A percentile compares a stretch with the other conserved stretches of the same genome.
These are phyloP conservation scores for Phaffia tasmanica DNA, from an alignment of 768 basidiomycete species.

Conservation along the genomic window DNA sequence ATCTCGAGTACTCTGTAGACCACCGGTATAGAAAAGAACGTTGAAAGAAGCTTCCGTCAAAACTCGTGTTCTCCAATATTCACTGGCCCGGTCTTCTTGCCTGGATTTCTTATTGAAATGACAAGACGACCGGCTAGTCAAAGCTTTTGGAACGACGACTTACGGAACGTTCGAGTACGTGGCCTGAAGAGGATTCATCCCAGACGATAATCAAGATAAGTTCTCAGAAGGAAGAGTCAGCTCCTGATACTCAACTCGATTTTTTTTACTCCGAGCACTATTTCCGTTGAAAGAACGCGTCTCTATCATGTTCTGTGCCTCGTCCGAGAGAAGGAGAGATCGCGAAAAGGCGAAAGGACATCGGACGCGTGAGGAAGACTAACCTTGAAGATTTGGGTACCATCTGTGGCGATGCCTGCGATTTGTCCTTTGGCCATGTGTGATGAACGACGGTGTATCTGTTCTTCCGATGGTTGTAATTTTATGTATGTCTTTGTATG, in stretches of 20 bases:
- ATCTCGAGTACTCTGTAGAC: conserved; percentile 10
- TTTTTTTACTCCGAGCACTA: too few relatives aligned
- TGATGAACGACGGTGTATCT: neutral
- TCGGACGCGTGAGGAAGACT: neutral
- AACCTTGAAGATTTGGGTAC: conserved; percentile 20
- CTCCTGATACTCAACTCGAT: neutral
- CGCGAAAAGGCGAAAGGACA: neutral
- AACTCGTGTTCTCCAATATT: neutral
- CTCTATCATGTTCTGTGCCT: too few relatives aligned
- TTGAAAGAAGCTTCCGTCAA: neutral
- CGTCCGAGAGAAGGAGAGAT: neutral
- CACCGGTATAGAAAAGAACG: neutral
- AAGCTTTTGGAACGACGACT: neutral
- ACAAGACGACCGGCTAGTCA: neutral
- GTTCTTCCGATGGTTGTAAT: too few relatives aligned
- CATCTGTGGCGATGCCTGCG: neutral
- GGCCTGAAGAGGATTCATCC: conserved; percentile 2
- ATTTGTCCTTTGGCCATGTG: conserved; percentile 13
- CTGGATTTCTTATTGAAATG: neutral
- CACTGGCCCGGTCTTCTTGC: neutral
- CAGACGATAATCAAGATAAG: neutral
- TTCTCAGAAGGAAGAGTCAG: neutral
- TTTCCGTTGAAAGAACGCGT: too few relatives aligned
- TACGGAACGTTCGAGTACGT: conserved; percentile 26
- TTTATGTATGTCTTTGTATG: too few relatives aligned